Percentiles rank a stretch among this genome's conserved stretches.
Conservation (phyloP, 768 basidiomycete species). For the Pulveroboletus sp. region DNA sequence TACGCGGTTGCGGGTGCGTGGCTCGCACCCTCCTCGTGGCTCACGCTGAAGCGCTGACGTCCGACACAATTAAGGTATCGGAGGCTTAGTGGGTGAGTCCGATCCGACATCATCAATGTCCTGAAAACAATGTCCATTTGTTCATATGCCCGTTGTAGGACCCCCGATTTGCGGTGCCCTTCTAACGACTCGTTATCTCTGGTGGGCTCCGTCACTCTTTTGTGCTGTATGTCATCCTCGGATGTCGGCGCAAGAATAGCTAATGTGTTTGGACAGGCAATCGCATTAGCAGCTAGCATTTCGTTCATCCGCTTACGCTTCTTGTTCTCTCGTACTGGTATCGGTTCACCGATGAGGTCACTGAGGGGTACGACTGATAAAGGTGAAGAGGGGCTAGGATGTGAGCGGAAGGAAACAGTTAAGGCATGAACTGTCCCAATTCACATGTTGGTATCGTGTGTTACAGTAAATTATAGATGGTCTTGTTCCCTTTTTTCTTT, state of each 20-base stretch:
- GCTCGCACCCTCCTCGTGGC: background rate
- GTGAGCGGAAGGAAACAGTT: background rate
- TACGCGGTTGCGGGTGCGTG: conserved; percentile 41
- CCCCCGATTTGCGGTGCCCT: conserved; percentile 58
- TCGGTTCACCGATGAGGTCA: too few species aligned
- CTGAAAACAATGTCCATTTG: background rate
- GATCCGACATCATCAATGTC: background rate
- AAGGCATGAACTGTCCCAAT: too few species aligned
- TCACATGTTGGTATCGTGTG: too few species aligned
- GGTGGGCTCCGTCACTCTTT: conserved; percentile 59
- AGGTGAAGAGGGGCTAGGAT: background rate
- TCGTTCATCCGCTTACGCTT: conserved; percentile 16
- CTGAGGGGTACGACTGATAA: too few species aligned
- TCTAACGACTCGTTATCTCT: conserved; percentile 45
- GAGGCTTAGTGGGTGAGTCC: conserved; percentile 18
- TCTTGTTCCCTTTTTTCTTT: too few species aligned
- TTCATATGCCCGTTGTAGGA: conserved; percentile 34
- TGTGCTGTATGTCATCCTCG: conserved; percentile 34
- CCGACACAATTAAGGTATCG: conserved; percentile 17
- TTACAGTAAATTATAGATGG: too few species aligned
- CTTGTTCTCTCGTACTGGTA: background rate
- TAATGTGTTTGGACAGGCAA: background rate
- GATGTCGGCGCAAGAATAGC: background rate
- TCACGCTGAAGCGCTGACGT: background rate
- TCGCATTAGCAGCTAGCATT: conserved; percentile 2